Percentiles rank a stretch among this genome's conserved stretches.
phyloP scores from a whole-genome alignment of 164 flowering plant genomes.

The Sedum album region DNA sequence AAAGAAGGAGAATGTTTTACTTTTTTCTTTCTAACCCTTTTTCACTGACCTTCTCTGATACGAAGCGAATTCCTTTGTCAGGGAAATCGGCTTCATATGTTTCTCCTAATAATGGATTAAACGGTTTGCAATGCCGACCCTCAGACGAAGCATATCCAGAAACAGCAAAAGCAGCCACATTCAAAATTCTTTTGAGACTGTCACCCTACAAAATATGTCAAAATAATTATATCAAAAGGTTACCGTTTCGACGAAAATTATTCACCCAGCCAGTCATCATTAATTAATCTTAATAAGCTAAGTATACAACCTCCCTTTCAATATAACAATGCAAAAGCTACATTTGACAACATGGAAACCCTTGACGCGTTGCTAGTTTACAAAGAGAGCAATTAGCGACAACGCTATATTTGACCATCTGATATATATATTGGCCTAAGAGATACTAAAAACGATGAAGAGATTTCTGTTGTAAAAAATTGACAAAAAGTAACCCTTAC shows the following conservation, averaged over 20 bases:
- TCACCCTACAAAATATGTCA: constrained; percentile 51
- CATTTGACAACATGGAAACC: too few species aligned
- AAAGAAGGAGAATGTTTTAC: too few species aligned
- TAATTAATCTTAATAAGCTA: neutral
- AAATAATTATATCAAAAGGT: neutral
- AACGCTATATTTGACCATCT: neutral
- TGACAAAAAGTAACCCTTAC: too few species aligned
- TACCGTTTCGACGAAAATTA: neutral
- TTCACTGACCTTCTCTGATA: constrained; percentile 82
- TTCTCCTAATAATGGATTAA: constrained; percentile 94
- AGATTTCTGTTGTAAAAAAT: too few species aligned
- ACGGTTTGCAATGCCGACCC: constrained; percentile 91
- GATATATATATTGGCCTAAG: too few species aligned
- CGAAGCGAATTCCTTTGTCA: constrained; percentile 86
- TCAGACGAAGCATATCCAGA: constrained; percentile 94
- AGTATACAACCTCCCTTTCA: too few species aligned
- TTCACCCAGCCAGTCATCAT: neutral
- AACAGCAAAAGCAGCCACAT: constrained; percentile 95
- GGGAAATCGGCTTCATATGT: constrained; percentile 97
- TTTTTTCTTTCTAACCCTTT: neutral
- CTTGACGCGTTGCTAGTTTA: neutral
- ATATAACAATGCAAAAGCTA: too few species aligned
- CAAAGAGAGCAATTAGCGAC: neutral
- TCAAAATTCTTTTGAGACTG: constrained; percentile 57
- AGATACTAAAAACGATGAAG: too few species aligned